Conservation (phyloP, 2,329 filamentous ascomycete species). For the Nemania sp. region DNA sequence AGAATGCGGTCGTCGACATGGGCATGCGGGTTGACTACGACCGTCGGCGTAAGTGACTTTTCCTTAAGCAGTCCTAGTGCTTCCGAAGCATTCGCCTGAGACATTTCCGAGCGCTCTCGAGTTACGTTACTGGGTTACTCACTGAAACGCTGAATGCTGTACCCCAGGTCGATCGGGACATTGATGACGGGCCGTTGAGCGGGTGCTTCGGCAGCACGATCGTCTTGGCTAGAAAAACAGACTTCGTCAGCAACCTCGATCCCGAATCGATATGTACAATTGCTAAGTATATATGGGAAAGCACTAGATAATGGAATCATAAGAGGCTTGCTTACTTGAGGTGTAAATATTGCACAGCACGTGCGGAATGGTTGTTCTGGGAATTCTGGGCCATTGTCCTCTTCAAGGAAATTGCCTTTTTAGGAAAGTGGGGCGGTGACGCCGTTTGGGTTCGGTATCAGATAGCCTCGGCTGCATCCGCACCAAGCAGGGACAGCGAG, state of each 20-base stretch:
- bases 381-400: slow-evolving; percentile 28
- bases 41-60: too few species aligned
- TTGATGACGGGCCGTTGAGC: slow-evolving; percentile 29
- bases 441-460: slow-evolving; percentile 6
- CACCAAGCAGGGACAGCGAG: slow-evolving; percentile 5
- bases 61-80: too few species aligned
- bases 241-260: not conserved
- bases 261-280: not conserved
- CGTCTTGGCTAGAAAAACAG: slow-evolving; percentile 23
- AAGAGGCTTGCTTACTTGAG: slow-evolving; percentile 31
- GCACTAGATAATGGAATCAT: not conserved
- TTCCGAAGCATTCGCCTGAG: too few species aligned
- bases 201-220: slow-evolving; percentile 18
- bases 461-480: slow-evolving; percentile 26
- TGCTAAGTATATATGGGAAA: not conserved
- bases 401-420: slow-evolving; percentile 22
- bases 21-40: slow-evolving; percentile 34
- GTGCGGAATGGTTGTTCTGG: slow-evolving; percentile 30
- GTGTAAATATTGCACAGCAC: slow-evolving; percentile 36
- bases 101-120: too few species aligned
- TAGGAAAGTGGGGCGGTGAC: slow-evolving; percentile 19
- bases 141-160: slow-evolving; percentile 37
- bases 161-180: slow-evolving; percentile 35
- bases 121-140: too few species aligned
- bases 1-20: slow-evolving; percentile 35